These are phyloP conservation scores for Penicillium palitans DNA, from an alignment of 2,329 filamentous ascomycete genomes.

Conservation along the genomic window DNA sequence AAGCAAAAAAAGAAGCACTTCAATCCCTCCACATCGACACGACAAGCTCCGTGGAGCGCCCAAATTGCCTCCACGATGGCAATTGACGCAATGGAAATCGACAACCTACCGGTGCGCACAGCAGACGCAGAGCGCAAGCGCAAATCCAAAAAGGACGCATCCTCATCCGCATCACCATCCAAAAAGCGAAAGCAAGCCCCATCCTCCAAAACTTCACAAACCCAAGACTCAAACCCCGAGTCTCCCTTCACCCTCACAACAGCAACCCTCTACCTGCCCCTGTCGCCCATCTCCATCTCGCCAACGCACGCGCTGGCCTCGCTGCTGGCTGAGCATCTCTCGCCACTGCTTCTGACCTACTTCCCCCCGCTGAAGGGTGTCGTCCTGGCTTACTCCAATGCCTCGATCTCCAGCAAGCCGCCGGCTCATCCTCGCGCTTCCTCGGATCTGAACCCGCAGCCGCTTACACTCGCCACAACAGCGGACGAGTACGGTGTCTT, in stretches of 20 bases:
- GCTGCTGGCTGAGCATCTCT: constrained; percentile 61
- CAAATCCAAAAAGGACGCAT: constrained; percentile 48
- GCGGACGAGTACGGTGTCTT: constrained; percentile 82
- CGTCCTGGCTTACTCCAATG: constrained; percentile 55
- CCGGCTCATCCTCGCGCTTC: constrained; percentile 37
- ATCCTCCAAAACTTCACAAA: constrained; percentile 13
- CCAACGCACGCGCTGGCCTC: constrained; percentile 57
- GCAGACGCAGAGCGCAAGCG: constrained; percentile 40
- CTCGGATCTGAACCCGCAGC: constrained; percentile 36
- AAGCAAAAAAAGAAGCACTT: constrained; percentile 16
- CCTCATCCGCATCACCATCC: constrained; percentile 33
- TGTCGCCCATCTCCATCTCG: constrained; percentile 57
- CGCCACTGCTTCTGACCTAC: constrained; percentile 64
- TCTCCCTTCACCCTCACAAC: constrained; percentile 79
- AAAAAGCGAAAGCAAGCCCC: constrained; percentile 46
- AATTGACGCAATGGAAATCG: constrained; percentile 44
- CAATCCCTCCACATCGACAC: constrained; percentile 13
- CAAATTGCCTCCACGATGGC: constrained; percentile 37
- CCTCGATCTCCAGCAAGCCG: constrained; percentile 43
- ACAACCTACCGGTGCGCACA: constrained; percentile 25
- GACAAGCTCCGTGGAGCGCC: constrained; percentile 22
- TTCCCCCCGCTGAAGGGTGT: constrained; percentile 60
- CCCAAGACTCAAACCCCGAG: constrained; percentile 36
- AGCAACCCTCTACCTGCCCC: constrained; percentile 68
- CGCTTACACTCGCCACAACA: constrained; percentile 44